Evolutionary conservation across 2,329 filamentous ascomycete genomes (phyloP).

Genomic region (Colletotrichum musicola): DNA sequence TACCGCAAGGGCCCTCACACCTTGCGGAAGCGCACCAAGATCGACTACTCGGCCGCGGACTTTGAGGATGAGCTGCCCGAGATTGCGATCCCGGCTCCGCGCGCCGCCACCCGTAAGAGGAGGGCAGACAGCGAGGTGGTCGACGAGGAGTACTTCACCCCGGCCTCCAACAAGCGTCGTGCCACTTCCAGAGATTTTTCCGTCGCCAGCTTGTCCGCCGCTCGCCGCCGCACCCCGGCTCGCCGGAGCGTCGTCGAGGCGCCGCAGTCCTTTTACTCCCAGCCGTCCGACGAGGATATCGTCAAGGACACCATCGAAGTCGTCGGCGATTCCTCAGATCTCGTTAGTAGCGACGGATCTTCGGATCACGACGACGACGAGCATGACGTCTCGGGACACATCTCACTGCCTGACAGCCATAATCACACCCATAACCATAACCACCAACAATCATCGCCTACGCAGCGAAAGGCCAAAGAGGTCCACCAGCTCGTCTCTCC

Average conservation of each 20-base stretch:
- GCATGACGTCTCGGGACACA: constrained; percentile 14
- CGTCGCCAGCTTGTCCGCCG: constrained; percentile 20
- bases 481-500: constrained; percentile 2
- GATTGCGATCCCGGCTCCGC: constrained; percentile 40
- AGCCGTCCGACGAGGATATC: constrained; percentile 54
- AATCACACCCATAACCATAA: neutral
- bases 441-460: constrained; percentile 18
- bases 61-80: constrained; percentile 60
- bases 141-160: constrained; percentile 35
- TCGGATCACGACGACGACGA: constrained; percentile 39
- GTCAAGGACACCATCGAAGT: constrained; percentile 71
- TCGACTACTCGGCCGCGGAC: constrained; percentile 69
- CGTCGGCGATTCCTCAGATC: constrained; percentile 52
- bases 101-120: constrained; percentile 46
- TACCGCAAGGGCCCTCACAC: constrained; percentile 71
- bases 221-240: constrained; percentile 55
- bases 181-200: constrained; percentile 39
- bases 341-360: constrained; percentile 48
- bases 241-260: constrained; percentile 51
- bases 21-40: constrained; percentile 66
- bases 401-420: constrained; percentile 14
- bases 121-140: constrained; percentile 44
- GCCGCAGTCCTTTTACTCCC: constrained; percentile 28
- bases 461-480: constrained; percentile 22
- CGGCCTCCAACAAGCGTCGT: constrained; percentile 29